Evolutionary conservation across 208 protist species (phyloP).

Genomic region (Crithidia sp.): DNA sequence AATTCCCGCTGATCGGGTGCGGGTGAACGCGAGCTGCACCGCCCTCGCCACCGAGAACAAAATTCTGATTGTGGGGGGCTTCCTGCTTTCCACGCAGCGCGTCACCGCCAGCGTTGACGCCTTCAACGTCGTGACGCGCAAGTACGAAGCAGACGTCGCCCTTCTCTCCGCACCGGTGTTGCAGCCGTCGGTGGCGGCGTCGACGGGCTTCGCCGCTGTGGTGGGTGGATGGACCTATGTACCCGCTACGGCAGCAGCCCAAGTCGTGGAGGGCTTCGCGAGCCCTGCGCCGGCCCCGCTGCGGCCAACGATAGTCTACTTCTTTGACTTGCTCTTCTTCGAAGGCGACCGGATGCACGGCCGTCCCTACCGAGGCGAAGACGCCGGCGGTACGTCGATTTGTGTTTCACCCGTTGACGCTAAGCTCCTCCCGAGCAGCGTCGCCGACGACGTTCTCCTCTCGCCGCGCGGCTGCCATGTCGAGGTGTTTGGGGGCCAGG

Average conservation of each 20-base stretch:
- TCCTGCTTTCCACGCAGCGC: conserved; percentile 19
- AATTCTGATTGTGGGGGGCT: conserved; percentile 38
- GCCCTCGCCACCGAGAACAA: conserved; percentile 27
- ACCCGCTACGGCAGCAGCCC: not conserved
- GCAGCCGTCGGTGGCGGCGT: conserved; percentile 35
- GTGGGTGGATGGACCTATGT: conserved; percentile 32
- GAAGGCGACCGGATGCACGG: not conserved
- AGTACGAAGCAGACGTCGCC: conserved; percentile 33
- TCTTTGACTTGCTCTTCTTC: conserved; percentile 37
- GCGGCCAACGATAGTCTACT: not conserved
- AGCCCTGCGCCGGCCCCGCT: not conserved
- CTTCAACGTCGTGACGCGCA: conserved; percentile 39
- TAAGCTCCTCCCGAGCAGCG: conserved; percentile 4
- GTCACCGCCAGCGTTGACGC: conserved; percentile 42
- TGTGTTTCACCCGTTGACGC: conserved; percentile 15
- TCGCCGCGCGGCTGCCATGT: conserved; percentile 23
- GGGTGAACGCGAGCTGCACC: conserved; percentile 40
- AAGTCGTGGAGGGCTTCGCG: not conserved
- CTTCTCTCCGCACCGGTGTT: conserved; percentile 27
- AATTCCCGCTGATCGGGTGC: conserved; percentile 25
- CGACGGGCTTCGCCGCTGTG: conserved; percentile 37
- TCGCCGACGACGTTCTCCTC: conserved; percentile 24
- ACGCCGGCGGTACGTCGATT: not conserved
- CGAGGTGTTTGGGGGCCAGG: conserved; percentile 29
- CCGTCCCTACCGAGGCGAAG: not conserved